Base-by-base conservation (phyloP, 2,329 filamentous ascomycete genomes). In the Aplosporella prunicola region DNA sequence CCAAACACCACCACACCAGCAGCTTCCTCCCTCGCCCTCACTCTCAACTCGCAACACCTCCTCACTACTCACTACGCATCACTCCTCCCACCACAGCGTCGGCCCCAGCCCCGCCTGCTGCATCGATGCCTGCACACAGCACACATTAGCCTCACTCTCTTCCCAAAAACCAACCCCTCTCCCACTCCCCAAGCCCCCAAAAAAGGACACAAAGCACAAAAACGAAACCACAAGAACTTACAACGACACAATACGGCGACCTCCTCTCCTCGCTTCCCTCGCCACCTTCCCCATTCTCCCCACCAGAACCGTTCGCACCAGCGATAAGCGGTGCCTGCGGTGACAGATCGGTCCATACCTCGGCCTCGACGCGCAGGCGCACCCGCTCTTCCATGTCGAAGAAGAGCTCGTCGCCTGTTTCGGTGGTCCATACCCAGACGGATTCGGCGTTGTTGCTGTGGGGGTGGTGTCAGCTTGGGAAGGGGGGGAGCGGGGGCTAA, bases 381-480 rank as follows among this genome's bases (percentile, higher is more conserved):
- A 94, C 88, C 51, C 82, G 78, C 63, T 96, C 91, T 52, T 89
- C 80, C 50, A 80, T 80, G 59, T 98, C 91, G 59, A 91, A 93
- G 57, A 82, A 94, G 47, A 93, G 76, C 18, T 78, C 72, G 11
- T 78, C 71, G 20, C 75, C 79, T 11, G 86, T 72, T 17, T 74
- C 82, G 8, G 78, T 74, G 20, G 80, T 74, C 84, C 86, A 96
- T 25, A 89, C 74, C 80, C 85, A 96, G 3, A 85, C 72, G 49
- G 83, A 76, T 48, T 93, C 83, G 40, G 73, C 72, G 45, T 79
- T 75, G 44, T 84, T 78, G 51, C 80, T 86, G 41, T 31, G 18
- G 13, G 20, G 20, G 35, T 20, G 20, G n/a, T 36, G 34, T 30
- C 23, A 30, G 18, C 20, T 23, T 11, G 11, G n/a, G n/a, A n/a